These are phyloP conservation scores for Suillus bovinus DNA, from an alignment of 768 basidiomycete species.

Conservation along the genomic window DNA sequence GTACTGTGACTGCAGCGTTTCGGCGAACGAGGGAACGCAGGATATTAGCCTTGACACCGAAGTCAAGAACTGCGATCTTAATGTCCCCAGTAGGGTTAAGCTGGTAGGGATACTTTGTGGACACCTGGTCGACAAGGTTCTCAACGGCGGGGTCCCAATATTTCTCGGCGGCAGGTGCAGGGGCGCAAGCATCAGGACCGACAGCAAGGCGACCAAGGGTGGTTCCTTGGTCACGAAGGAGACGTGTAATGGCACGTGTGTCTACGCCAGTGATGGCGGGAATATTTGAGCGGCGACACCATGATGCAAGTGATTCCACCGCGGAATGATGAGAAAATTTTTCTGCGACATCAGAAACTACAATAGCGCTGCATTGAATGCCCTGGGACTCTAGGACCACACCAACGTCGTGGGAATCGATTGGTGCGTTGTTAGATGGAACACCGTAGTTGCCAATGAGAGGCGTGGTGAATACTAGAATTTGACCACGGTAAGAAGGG, in stretches of 20 bases:
- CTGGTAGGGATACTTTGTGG: slow-evolving; percentile 80
- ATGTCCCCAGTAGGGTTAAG: slow-evolving; percentile 87
- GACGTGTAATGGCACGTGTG: slow-evolving; percentile 91
- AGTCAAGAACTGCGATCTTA: slow-evolving; percentile 94
- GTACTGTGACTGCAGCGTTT: slow-evolving; percentile 88
- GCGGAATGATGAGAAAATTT: slow-evolving; percentile 94
- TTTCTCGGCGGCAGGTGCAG: slow-evolving; percentile 62
- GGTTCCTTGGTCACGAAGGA: slow-evolving; percentile 95
- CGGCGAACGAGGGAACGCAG: slow-evolving; percentile 89
- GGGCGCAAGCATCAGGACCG: slow-evolving; percentile 64
- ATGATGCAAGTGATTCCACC: slow-evolving; percentile 87
- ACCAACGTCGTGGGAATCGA: slow-evolving; percentile 77
- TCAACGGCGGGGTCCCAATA: slow-evolving; percentile 93
- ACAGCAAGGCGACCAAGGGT: slow-evolving; percentile 91
- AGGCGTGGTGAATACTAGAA: slow-evolving; percentile 97
- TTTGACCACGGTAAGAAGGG: slow-evolving; percentile 97
- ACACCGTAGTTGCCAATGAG: slow-evolving; percentile 99
- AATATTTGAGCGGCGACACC: slow-evolving; percentile 88
- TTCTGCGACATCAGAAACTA: slow-evolving; percentile 94
- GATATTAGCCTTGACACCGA: slow-evolving; percentile 98
- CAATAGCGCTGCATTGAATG: slow-evolving; percentile 89
- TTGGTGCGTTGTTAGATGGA: slow-evolving; percentile 73
- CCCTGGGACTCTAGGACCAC: slow-evolving; percentile 85
- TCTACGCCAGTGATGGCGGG: slow-evolving; percentile 97
- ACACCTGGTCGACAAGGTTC: slow-evolving; percentile 93